Conservation (phyloP, 129 eudicot species). For the Centella asiatica region DNA sequence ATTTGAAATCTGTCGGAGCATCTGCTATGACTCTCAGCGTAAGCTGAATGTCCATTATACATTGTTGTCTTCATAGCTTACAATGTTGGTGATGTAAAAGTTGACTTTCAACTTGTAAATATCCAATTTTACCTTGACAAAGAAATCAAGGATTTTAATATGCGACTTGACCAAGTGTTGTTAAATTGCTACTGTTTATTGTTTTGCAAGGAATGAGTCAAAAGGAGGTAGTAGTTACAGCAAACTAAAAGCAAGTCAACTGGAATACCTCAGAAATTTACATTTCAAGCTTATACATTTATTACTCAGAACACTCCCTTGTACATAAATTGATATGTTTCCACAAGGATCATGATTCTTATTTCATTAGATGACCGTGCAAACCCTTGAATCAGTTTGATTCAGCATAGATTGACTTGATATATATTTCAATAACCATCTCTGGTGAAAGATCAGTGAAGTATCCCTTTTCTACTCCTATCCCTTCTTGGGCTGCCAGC, state of each 20-base stretch:
- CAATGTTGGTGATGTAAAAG: conserved; percentile 15
- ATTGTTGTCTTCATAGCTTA: conserved; percentile 30
- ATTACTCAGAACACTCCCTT: not conserved
- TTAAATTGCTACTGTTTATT: not conserved
- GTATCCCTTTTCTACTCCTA: conserved; percentile 47
- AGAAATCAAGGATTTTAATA: too few species aligned
- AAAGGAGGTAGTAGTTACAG: not conserved
- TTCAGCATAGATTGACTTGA: conserved; percentile 23
- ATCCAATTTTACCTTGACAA: not conserved
- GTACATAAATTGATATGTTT: not conserved
- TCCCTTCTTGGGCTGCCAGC: conserved; percentile 41
- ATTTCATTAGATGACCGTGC: conserved; percentile 4
- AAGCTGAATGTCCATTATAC: conserved; percentile 33
- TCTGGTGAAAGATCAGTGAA: conserved; percentile 47
- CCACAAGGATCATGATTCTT: not conserved
- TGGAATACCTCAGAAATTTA: not conserved
- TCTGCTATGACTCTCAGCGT: conserved; percentile 12
- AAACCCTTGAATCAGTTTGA: not conserved
- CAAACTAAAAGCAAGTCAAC: not conserved
- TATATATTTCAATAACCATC: conserved; percentile 38
- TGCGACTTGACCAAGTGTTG: not conserved
- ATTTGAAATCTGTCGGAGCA: conserved; percentile 10
- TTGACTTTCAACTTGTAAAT: conserved; percentile 14
- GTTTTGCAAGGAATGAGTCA: too few species aligned
- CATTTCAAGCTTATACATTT: not conserved